Evolutionary conservation across 768 basidiomycete genomes (phyloP), one percentile per base, ranked within the genome.

Genomic region (Cyclocybe aegerita): DNA sequence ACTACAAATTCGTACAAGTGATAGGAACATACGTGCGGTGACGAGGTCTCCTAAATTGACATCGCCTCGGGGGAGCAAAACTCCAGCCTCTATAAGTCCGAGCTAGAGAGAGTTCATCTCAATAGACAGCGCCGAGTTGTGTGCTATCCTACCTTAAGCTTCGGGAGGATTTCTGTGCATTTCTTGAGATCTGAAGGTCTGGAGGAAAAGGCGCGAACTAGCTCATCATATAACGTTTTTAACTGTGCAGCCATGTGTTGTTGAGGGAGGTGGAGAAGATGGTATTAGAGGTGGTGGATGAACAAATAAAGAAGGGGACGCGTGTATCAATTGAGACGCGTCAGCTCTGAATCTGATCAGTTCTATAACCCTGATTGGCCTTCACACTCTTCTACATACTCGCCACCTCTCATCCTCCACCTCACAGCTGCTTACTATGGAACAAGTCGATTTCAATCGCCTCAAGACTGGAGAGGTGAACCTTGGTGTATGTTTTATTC

Each of bases 381-480:
- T 49, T 56, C 48, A 50, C 48, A 35, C 39, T 61, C 56, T 54
- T 53, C 58, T 54, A n/a, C n/a, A n/a, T n/a, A 53, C 41, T 37
- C 53, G 54, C 48, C 53, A 52, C 50, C 48, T 42, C 48, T 43
- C 54, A 43, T 39, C 42, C 47, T 52, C 56, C 53, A 43, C 56
- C 5, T 45, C 51, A 54, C 53, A 48, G 35, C 42, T 50, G 55
- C 55, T 58, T 60, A 73, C 64, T 59, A 82, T 82, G 78, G 79
- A 83, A 60, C 75, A 74, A 62, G 84, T 92, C 65, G 93, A 95
- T 66, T 85, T 94, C 64, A 77, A 88, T 63, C 85, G 81, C 59
- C 85, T 98, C 70, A 98, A 98, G 76, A 75, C 79, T 39, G 95
- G 96, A 60, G 96, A 98, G 78, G 90, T 98, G 66, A 94, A 98